These are phyloP conservation scores for Diaporthe vaccinii DNA, from an alignment of 2,329 filamentous ascomycete species.

Conservation along the genomic window DNA sequence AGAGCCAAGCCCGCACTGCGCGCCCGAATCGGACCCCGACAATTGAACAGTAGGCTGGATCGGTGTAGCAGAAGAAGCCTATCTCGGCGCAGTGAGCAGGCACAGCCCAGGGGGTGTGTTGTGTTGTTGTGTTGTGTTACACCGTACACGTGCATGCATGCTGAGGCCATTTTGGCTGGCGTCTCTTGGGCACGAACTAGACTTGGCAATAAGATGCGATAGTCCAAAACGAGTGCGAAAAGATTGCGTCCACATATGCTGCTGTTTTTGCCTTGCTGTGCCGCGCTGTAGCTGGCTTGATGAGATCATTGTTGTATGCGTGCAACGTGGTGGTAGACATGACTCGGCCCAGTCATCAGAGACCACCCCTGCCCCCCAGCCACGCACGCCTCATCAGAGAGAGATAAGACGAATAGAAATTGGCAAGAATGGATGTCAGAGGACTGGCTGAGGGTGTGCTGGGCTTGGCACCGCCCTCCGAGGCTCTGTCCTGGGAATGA, in stretches of 20 bases:
- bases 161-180: not conserved
- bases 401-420: slow-evolving; percentile 14
- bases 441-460: not conserved
- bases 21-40: slow-evolving; percentile 18
- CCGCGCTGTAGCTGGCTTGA: not conserved
- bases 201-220: slow-evolving; percentile 24
- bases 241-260: not conserved
- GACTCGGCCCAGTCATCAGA: not conserved
- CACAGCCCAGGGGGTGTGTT: not conserved
- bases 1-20: not conserved
- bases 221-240: not conserved
- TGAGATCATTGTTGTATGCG: slow-evolving; percentile 14
- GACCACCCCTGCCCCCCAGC: not conserved
- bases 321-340: not conserved
- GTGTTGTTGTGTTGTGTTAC: not conserved
- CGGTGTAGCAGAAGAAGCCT: not conserved
- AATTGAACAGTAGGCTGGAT: not conserved
- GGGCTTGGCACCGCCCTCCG: slow-evolving; percentile 17
- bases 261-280: not conserved
- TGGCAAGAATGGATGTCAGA: slow-evolving; percentile 9
- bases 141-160: not conserved
- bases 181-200: not conserved
- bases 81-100: not conserved
- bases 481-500: not conserved
- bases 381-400: not conserved